Evolutionary conservation across 1,139 yeast genomes (phyloP), one percentile per base, ranked within the genome.

Genomic region (Saccharomyces hybrid): DNA sequence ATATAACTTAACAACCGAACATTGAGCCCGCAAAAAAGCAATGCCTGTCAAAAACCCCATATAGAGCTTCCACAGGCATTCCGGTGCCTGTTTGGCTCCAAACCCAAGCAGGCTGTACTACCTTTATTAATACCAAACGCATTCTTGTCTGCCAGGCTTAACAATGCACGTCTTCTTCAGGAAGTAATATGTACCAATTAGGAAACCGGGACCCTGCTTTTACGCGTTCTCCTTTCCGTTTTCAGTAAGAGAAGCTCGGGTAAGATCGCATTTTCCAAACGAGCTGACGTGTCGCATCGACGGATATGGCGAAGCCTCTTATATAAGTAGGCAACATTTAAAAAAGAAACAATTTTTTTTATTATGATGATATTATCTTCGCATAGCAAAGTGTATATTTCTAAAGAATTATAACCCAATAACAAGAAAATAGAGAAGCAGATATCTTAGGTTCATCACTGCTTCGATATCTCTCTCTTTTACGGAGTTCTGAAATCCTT

Each of bases 241-340:
- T 38, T 8, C 25, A 11, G 44, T 38, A 38, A 38, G 9, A 16
- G 3, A 34, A 38, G 44, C 13, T 38, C 44, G 44, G 44, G 44
- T 38, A 38, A 38, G 44, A 16, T 16, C 25, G 9, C 44, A 20
- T 9, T 16, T 38, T 38, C 25, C 44, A 16, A 38, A 38, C 44
- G 44, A 38, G 44, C 44, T 38, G 9, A 38, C 44, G 44, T 38
- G 44, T 38, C 44, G 44, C 26, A 38, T 38, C 44, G 44, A 38
- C 44, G 11, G 11, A 38, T 38, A 38, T 38, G 44, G 44, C 25
- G 42, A 38, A 14, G 11, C 11, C 44, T 38, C 25, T 38, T 38
- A 38, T 38, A 38, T 38, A 38, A 38, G 44, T 38, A 38, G 4
- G 44, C 25, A 8, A 16, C 44, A 16, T 38, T 13, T 2, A 20